Base-by-base conservation (phyloP, 2,329 filamentous ascomycete genomes). In the Tolypocladium nubicola region DNA sequence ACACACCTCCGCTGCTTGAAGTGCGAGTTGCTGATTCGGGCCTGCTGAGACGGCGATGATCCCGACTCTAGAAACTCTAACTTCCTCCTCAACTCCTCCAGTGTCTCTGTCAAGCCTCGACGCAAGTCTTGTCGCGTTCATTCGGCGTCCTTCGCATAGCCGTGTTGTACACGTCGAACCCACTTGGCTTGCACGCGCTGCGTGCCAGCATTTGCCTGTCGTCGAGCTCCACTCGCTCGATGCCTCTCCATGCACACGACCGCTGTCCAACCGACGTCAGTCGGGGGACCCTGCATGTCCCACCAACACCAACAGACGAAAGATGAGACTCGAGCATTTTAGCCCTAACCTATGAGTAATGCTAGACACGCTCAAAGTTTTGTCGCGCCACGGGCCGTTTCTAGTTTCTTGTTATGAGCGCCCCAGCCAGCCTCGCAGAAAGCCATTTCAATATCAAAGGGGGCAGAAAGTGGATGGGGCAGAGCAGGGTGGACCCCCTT, bases 241-340 rank as follows among this genome's bases (percentile, higher is more conserved):
- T 23, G 30, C 26, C n/a, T 39, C 23, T 39, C 55, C 54, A 40
- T 45, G 49, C 37, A 13, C 16, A 23, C 10, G 6, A 14, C 35
- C 11, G 33, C 35, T 35, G 47, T 19, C 23, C 39, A 41, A n/a
- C 38, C 52, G 52, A 54, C 39, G 39, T 52, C 49, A 43, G 49
- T 53, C 40, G 55, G 45, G 40, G 40, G 55, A 43, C 55, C 55
- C 55, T 56, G 49, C 55, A 53, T 45, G 55, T 43, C 40, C 49
- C 52, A 41, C 39, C 7, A 14, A n/a, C 47, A 13, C 43, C 43
- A 30, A 30, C 23, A 47, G 23, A 26, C 43, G 26, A 49, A 21
- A 38, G 54, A 47, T 33, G 47, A 49, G 19, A 21, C 16, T n/a
- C 30, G 47, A 50, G 26, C 19, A 16, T 23, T 19, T 14, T 53